A percentile compares a stretch with the other conserved stretches of the same genome.
Evolutionary conservation across 2,329 filamentous ascomycete genomes (phyloP).

Genomic region (Calonectria fujianensis): DNA sequence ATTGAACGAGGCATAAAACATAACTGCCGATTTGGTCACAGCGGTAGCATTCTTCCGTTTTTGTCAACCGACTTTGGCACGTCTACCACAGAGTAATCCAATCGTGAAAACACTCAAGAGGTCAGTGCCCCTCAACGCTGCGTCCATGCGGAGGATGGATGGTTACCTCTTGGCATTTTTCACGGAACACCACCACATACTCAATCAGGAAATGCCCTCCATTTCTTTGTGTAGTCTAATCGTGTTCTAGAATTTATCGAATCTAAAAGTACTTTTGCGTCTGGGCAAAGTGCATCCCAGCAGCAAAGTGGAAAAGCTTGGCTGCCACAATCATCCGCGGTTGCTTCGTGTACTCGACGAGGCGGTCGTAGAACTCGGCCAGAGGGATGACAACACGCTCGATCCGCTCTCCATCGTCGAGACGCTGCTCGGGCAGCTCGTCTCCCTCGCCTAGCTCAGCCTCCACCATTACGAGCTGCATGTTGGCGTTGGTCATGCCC

Average conservation of each 20-base stretch:
- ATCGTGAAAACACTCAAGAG: not conserved
- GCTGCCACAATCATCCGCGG: constrained; percentile 52
- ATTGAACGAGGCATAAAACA: too few relatives aligned
- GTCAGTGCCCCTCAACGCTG: not conserved
- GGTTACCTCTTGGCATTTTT: not conserved
- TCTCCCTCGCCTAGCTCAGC: constrained; percentile 49
- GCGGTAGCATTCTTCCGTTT: not conserved
- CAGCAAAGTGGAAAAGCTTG: constrained; percentile 55
- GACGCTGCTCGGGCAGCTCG: constrained; percentile 48
- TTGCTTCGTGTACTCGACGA: constrained; percentile 53
- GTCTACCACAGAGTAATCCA: not conserved
- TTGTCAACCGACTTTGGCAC: not conserved
- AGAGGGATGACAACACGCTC: constrained; percentile 51
- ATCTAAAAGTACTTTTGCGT: constrained; percentile 53
- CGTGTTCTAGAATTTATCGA: not conserved
- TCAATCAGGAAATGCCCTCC: constrained; percentile 4
- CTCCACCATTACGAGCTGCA: constrained; percentile 55
- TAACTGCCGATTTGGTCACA: not conserved
- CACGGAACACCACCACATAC: not conserved
- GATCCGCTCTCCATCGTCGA: constrained; percentile 54
- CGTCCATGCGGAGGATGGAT: not conserved
- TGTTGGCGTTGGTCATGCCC: constrained; percentile 54
- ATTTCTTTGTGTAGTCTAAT: constrained; percentile 6
- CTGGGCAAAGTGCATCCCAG: constrained; percentile 55
- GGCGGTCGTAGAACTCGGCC: constrained; percentile 49